Evolutionary conservation across 805 yeast species (phyloP).

Genomic region (Lachancea dasiensis): DNA sequence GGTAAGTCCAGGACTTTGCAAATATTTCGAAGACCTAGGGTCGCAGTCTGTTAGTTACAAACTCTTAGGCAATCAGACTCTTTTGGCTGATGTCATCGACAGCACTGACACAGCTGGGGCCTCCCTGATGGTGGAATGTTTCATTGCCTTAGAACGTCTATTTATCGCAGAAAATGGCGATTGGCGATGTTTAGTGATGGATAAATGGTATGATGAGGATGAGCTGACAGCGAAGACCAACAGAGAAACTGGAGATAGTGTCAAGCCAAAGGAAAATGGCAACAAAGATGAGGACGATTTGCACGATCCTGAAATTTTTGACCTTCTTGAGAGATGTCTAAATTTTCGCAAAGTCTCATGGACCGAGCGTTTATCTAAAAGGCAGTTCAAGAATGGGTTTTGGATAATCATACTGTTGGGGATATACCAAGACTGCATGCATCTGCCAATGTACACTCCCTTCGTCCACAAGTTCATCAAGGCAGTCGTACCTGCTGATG

Average conservation of each 20-base stretch:
- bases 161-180: slow-evolving; percentile 31
- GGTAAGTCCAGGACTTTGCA: slow-evolving; percentile 12
- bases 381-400: slow-evolving; percentile 74
- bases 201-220: slow-evolving; percentile 26
- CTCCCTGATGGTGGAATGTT: slow-evolving; percentile 25
- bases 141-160: slow-evolving; percentile 27
- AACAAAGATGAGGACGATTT: slow-evolving; percentile 19
- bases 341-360: slow-evolving; percentile 60
- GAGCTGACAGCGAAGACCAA: slow-evolving; percentile 12
- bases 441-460: slow-evolving; percentile 25
- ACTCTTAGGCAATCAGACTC: slow-evolving; percentile 8
- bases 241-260: slow-evolving; percentile 19
- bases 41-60: slow-evolving; percentile 13
- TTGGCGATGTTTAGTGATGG: slow-evolving; percentile 28
- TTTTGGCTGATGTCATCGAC: slow-evolving; percentile 16
- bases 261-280: slow-evolving; percentile 23
- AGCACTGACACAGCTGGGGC: slow-evolving; percentile 23
- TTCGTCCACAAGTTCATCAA: slow-evolving; percentile 46
- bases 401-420: slow-evolving; percentile 82
- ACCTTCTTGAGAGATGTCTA: slow-evolving; percentile 34
- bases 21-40: slow-evolving; percentile 13
- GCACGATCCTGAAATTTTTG: slow-evolving; percentile 5
- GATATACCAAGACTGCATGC: slow-evolving; percentile 40
- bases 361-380: slow-evolving; percentile 69
- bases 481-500: slow-evolving; percentile 42